Base-by-base conservation (phyloP, 2,329 filamentous ascomycete species). In the Whalleya microplaca region DNA sequence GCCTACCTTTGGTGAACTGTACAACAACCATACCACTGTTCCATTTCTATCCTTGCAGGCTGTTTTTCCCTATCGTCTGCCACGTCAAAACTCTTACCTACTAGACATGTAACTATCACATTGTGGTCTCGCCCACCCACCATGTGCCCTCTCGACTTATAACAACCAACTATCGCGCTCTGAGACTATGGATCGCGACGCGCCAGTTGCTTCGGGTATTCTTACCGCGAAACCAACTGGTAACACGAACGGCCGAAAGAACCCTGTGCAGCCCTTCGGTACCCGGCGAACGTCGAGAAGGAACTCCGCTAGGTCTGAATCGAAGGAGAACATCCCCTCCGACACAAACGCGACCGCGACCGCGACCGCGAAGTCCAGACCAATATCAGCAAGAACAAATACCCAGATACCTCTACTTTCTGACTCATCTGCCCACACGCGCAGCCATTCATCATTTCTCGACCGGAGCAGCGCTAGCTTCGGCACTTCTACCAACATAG, bases 181-280 rank as follows among this genome's bases (percentile, higher is more conserved):
- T 37, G 44, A 51, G 40, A 61, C 54, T n/a, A 62, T 63, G 59
- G 64, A 69, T 63, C 65, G 65, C 56, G 54, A 64, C 46, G 54
- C 45, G 29, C 59, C 59, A 16, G 60, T 56, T 41, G 48, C 49
- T 19, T 50, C 51, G 16, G 61, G 62, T 21, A 62, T 65, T 27
- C 61, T 66, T 48, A 54, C 65, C 48, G 44, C 65, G 46, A 68
- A 68, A 50, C 45, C 65, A 42, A 67, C 68, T 61, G 62, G 60
- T 50, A 51, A 48, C 43, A 19, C 29, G 20, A 58, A 18, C 32
- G 52, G 62, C 56, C 63, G 58, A 45, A 63, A 55, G 45, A 64
- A 49, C 45, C 55, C 63, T 37, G 61, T 60, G 7, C 68, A 65
- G 45, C 56, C 57, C 32, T 62, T 60, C 37, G 57, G 57, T 42